Evolutionary conservation across 2,329 filamentous ascomycete species (phyloP).

Genomic region (Colletotrichum salicis): DNA sequence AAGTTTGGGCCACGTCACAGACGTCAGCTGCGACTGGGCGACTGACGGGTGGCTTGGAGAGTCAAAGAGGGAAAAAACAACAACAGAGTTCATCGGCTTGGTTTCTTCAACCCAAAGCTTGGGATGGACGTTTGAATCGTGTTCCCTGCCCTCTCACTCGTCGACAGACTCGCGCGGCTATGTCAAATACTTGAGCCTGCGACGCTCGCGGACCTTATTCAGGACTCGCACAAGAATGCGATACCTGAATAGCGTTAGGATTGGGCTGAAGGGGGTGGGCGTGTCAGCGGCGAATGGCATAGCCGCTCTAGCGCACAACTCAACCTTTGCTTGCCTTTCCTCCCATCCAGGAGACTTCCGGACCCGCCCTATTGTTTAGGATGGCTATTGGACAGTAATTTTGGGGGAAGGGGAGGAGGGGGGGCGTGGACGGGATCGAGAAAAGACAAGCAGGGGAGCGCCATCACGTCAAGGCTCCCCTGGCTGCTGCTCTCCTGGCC

Average conservation of each 20-base stretch:
- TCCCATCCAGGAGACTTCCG: constrained; percentile 25
- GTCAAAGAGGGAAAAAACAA: neutral
- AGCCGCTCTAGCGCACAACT: constrained; percentile 35
- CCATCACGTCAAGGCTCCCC: constrained; percentile 28
- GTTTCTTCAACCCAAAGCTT: constrained; percentile 20
- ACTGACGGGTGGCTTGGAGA: constrained; percentile 19
- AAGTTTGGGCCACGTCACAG: constrained; percentile 31
- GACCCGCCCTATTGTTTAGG: constrained; percentile 28
- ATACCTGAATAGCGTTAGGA: constrained; percentile 28
- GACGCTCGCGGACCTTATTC: constrained; percentile 31
- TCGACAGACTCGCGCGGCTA: constrained; percentile 26
- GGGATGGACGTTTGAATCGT: constrained; percentile 31
- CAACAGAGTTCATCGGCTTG: constrained; percentile 14
- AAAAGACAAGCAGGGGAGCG: constrained; percentile 10
- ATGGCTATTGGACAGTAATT: constrained; percentile 18
- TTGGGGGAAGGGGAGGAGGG: neutral
- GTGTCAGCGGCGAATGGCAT: constrained; percentile 32
- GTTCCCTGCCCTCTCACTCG: constrained; percentile 21
- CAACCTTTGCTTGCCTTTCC: constrained; percentile 8
- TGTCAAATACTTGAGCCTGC: constrained; percentile 25
- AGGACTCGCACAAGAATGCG: constrained; percentile 9
- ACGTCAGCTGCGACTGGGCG: constrained; percentile 29
- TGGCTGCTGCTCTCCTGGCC: constrained; percentile 3
- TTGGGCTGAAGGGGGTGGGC: constrained; percentile 31
- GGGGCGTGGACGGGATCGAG: constrained; percentile 23